phyloP scores from a whole-genome alignment of 2,329 filamentous ascomycete genomes.

The Cordyceps sp. region DNA sequence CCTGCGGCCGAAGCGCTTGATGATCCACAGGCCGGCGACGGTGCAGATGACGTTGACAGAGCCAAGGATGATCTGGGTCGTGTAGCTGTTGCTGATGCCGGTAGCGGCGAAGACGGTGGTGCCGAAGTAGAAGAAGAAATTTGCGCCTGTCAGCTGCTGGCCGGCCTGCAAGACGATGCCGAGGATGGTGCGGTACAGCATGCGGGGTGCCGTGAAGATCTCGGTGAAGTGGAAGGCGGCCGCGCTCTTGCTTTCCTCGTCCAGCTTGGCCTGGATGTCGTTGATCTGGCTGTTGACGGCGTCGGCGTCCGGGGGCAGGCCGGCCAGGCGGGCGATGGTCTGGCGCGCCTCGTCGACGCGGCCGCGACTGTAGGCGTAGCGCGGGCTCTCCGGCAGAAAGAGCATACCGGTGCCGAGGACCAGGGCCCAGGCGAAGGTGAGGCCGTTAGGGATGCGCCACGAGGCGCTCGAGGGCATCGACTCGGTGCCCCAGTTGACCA shows the following conservation, averaged over 20 bases:
- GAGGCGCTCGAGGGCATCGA: slow-evolving; percentile 25
- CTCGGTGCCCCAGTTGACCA: slow-evolving; percentile 46
- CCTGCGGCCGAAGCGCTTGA: slow-evolving; percentile 48
- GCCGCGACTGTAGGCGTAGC: slow-evolving; percentile 30
- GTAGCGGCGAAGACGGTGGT: slow-evolving; percentile 50
- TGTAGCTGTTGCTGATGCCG: slow-evolving; percentile 47
- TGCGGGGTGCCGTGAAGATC: slow-evolving; percentile 51
- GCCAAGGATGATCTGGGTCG: slow-evolving; percentile 51
- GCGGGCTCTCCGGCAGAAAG: slow-evolving; percentile 36
- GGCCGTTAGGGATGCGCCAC: slow-evolving; percentile 46
- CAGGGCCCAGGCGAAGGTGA: slow-evolving; percentile 38
- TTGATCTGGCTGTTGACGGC: slow-evolving; percentile 29
- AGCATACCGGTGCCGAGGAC: slow-evolving; percentile 32
- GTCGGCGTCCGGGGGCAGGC: slow-evolving; percentile 19
- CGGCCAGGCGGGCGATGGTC: slow-evolving; percentile 29
- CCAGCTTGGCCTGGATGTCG: slow-evolving; percentile 33
- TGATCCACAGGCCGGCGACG: slow-evolving; percentile 45
- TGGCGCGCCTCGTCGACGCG: slow-evolving; percentile 28
- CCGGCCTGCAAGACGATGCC: slow-evolving; percentile 47
- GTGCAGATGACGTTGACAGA: slow-evolving; percentile 53
- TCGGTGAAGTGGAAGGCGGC: slow-evolving; percentile 35
- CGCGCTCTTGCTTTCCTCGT: slow-evolving; percentile 25
- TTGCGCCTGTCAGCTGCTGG: slow-evolving; percentile 52
- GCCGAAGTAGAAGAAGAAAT: slow-evolving; percentile 53
- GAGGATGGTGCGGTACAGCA: slow-evolving; percentile 46